These are phyloP conservation scores for Strobilomyces confusus DNA, from an alignment of 768 basidiomycete genomes.

Conservation along the genomic window DNA sequence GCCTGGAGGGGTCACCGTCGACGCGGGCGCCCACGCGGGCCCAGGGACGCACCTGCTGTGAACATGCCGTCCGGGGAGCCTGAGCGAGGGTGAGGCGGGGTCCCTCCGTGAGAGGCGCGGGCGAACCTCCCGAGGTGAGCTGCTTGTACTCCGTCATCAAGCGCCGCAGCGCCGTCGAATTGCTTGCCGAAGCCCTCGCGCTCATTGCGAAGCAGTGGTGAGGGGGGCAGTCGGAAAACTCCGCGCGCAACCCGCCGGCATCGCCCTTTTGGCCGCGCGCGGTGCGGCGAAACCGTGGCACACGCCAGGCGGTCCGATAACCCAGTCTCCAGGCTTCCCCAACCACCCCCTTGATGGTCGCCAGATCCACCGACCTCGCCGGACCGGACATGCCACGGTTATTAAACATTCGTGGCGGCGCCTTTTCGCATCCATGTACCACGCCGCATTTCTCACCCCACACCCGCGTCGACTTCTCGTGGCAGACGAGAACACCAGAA, in stretches of 20 bases:
- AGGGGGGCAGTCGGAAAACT: background rate
- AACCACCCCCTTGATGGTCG: background rate
- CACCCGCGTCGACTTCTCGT: background rate
- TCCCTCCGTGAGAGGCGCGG: background rate
- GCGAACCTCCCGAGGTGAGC: conserved; percentile 69
- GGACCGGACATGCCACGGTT: background rate
- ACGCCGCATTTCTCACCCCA: conserved; percentile 6
- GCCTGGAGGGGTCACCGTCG: conserved; percentile 33
- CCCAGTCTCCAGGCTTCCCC: background rate
- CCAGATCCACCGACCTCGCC: background rate
- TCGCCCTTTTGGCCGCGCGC: background rate
- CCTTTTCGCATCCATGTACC: background rate
- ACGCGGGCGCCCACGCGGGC: too few species aligned
- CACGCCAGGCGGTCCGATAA: background rate
- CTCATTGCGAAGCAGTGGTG: conserved; percentile 50
- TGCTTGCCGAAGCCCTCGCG: conserved; percentile 45
- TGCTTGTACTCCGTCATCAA: conserved; percentile 94
- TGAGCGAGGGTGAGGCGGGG: background rate
- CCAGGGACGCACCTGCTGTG: conserved; percentile 62
- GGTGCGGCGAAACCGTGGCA: too few species aligned
- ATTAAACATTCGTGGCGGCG: background rate
- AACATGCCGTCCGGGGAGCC: conserved; percentile 95
- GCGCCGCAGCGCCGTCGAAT: conserved; percentile 72
- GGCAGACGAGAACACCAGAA: background rate
- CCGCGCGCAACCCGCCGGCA: background rate